A percentile compares a stretch with the other conserved stretches of the same genome.
Evolutionary conservation across 768 basidiomycete genomes (phyloP).

Genomic region (Agrocybe praecox): DNA sequence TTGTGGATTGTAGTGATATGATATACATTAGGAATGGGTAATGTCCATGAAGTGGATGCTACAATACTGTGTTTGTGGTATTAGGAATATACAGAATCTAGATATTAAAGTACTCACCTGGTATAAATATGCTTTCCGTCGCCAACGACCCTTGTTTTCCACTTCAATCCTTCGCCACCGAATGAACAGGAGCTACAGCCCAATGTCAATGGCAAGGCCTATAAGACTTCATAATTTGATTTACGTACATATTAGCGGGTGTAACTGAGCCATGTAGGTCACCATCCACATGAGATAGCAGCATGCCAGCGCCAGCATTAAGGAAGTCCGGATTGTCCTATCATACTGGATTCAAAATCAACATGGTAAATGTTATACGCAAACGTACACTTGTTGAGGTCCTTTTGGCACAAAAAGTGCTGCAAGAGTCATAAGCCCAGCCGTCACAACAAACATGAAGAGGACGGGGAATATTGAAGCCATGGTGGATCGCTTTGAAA

Average conservation of each 20-base stretch:
- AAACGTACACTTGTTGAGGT: slow-evolving; percentile 82
- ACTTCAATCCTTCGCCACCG: slow-evolving; percentile 13
- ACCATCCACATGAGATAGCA: slow-evolving; percentile 98
- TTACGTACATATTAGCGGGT: slow-evolving; percentile 82
- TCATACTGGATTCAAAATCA: neutral
- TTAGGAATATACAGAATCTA: neutral
- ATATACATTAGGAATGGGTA: slow-evolving; percentile 18
- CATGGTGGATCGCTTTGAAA: slow-evolving; percentile 42
- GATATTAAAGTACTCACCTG: slow-evolving; percentile 23
- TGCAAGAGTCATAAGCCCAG: slow-evolving; percentile 62
- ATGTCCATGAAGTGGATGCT: slow-evolving; percentile 29
- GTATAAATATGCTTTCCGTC: slow-evolving; percentile 29
- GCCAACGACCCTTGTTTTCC: neutral
- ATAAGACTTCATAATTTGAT: neutral
- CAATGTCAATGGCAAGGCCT: neutral
- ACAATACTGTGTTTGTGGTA: slow-evolving; percentile 21
- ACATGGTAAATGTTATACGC: neutral
- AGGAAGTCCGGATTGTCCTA: slow-evolving; percentile 82
- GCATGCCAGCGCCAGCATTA: slow-evolving; percentile 76
- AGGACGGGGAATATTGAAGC: slow-evolving; percentile 71
- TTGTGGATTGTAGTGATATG: neutral
- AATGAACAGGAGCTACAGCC: slow-evolving; percentile 22
- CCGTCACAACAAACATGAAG: slow-evolving; percentile 63
- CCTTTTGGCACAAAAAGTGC: slow-evolving; percentile 84
- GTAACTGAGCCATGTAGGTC: slow-evolving; percentile 93